Base-by-base conservation (phyloP, 2,329 filamentous ascomycete species). In the Pseudogymnoascus sp. region DNA sequence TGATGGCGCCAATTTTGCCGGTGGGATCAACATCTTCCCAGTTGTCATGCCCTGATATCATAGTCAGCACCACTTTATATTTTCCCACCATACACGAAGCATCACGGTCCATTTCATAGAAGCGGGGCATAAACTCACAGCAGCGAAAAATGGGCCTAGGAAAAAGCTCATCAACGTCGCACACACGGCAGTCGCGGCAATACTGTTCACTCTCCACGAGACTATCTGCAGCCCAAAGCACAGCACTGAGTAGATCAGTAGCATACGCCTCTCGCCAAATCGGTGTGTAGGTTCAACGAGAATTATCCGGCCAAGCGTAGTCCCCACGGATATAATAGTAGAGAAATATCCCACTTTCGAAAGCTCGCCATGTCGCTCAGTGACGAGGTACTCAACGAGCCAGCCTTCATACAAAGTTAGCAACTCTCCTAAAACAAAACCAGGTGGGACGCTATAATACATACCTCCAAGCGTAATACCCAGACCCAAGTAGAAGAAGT, bases 371-470 rank as follows among this genome's bases (percentile, higher is more conserved):
- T 81, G 75, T 0, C 85, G 81, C n/a, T 84, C 82, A 2, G 79
- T 78, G 5, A 87, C 81, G 2, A 88, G 77, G 63, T 85, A 88
- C 67, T 87, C 83, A 1, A 88, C 85, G 0, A 87, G 80, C 86
- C 85, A 88, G 1, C 86, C 84, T 65, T 75, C 6, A 6, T 12
- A 18, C 10, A 54, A 54, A 18, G 26, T 54, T 54, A 54, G 47
- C 26, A 31, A 31, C 8, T 11, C n/a, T 54, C 26, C 26, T 12
- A 18, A 1, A 18, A 18, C 4, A 16, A 54, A 31, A 6, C 14
- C n/a, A 54, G 29, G 2, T 31, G 47, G 11, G 23, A 31, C 5
- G 14, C 3, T 31, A 31, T 31, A 29, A 18, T 8, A 64, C 70
- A 34, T 68, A 72, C 77, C 77, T 10, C 66, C 65, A 12, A 83